Conservation (phyloP, 148 eudicot genomes). For the Agrostemma githago region DNA sequence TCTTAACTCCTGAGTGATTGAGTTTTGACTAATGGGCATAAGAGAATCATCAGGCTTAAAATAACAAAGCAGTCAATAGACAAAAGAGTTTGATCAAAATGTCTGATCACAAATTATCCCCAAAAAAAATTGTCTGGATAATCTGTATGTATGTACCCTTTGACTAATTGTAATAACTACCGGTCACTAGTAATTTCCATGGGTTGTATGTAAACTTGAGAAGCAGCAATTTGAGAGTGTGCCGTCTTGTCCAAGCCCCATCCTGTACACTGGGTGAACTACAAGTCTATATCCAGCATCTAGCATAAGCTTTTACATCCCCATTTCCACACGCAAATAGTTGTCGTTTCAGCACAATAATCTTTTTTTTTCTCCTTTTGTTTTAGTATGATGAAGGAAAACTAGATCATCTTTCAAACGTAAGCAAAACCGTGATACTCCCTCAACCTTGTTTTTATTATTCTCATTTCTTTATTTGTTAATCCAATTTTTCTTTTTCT, state of each 20-base stretch:
- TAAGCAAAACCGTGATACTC: not conserved
- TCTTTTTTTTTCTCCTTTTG: not conserved
- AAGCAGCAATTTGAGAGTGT: conserved; percentile 7
- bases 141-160: not conserved
- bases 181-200: conserved; percentile 18
- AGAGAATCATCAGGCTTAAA: no score
- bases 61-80: no score
- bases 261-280: not conserved
- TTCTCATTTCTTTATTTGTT: no score
- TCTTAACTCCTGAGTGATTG: no score
- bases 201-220: conserved; percentile 18
- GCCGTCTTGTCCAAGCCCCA: conserved; percentile 6
- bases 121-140: no score
- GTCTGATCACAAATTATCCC: no score
- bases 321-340: conserved; percentile 10
- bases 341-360: not conserved
- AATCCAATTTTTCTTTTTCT: no score
- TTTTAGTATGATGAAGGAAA: not conserved
- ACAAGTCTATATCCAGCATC: not conserved
- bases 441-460: no score
- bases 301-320: not conserved
- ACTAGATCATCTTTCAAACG: not conserved
- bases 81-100: no score
- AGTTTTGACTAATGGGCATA: no score
- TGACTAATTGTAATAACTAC: not conserved